phyloP scores from a whole-genome alignment of 768 basidiomycete genomes.

The Pholiota conissans region DNA sequence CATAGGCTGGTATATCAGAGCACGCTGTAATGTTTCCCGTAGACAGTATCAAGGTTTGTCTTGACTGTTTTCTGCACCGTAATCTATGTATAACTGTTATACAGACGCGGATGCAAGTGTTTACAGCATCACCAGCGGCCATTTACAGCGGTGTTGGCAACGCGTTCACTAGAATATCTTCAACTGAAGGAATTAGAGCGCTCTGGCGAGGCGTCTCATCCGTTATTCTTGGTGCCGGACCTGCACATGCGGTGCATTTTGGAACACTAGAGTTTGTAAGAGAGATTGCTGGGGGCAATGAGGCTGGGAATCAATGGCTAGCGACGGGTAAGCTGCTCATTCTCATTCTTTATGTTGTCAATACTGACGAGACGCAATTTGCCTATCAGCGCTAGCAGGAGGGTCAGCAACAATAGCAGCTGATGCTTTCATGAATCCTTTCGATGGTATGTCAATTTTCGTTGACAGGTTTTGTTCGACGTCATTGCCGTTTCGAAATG shows the following conservation, averaged over 20 bases:
- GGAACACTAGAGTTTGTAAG: conserved; percentile 94
- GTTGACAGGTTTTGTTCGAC: conserved; percentile 4
- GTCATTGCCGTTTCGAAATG: no score
- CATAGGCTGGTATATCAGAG: conserved; percentile 95
- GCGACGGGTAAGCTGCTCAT: conserved; percentile 73
- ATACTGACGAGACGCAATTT: conserved; percentile 6
- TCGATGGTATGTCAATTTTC: conserved; percentile 73
- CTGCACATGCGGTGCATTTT: conserved; percentile 98
- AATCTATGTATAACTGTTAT: conserved; percentile 6
- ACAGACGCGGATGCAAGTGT: conserved; percentile 99
- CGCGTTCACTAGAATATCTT: conserved; percentile 88
- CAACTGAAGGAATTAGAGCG: conserved; percentile 88
- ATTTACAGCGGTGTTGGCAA: conserved; percentile 90
- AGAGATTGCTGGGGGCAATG: conserved; percentile 88
- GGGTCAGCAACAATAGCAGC: conserved; percentile 92
- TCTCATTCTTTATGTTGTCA: neutral
- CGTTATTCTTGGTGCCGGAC: conserved; percentile 94
- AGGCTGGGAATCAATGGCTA: conserved; percentile 75
- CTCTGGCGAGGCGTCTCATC: conserved; percentile 97
- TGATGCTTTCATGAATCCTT: conserved; percentile 99
- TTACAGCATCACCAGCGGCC: conserved; percentile 80
- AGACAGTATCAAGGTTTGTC: conserved; percentile 93
- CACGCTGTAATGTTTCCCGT: conserved; percentile 99
- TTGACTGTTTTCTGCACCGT: neutral
- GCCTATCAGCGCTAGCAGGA: conserved; percentile 76